These are phyloP conservation scores for Aeminium ludgeri DNA, from an alignment of 495 filamentous ascomycete species.

Conservation along the genomic window DNA sequence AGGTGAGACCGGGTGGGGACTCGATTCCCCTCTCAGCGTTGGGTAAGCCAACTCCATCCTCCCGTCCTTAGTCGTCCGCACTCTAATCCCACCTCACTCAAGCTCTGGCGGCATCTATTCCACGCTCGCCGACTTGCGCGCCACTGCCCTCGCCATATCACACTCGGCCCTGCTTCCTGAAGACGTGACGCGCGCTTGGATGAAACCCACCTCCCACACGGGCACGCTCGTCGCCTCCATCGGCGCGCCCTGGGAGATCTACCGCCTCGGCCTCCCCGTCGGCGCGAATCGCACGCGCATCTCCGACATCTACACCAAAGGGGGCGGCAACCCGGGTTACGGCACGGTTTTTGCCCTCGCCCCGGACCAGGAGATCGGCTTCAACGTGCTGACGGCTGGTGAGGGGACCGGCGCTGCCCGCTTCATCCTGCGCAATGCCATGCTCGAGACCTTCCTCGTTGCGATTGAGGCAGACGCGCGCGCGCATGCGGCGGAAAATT, in stretches of 20 bases:
- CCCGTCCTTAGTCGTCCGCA: background rate
- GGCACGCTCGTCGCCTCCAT: constrained; percentile 30
- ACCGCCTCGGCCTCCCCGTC: constrained; percentile 18
- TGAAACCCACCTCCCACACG: constrained; percentile 37
- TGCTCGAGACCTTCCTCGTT: too few species aligned
- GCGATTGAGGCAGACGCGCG: too few species aligned
- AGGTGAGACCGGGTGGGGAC: constrained; percentile 26
- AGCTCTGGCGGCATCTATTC: constrained; percentile 44
- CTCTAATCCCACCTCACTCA: background rate
- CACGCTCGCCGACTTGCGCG: constrained; percentile 33
- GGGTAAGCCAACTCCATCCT: constrained; percentile 23
- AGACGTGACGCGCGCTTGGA: constrained; percentile 35
- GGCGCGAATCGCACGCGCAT: constrained; percentile 7
- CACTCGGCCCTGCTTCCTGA: constrained; percentile 30
- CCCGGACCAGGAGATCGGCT: constrained; percentile 39
- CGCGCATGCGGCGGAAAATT: too few species aligned
- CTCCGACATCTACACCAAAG: constrained; percentile 38
- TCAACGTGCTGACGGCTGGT: constrained; percentile 32
- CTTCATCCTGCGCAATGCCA: constrained; percentile 8
- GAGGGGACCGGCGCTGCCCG: constrained; percentile 8
- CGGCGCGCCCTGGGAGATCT: constrained; percentile 43
- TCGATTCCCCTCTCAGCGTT: constrained; percentile 28
- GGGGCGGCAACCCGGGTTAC: constrained; percentile 34
- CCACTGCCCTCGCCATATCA: constrained; percentile 39
- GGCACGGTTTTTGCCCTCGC: constrained; percentile 30